Evolutionary conservation across 352 stramenopile genomes (phyloP).

Genomic region (Thalassiosira livingstoniorum): DNA sequence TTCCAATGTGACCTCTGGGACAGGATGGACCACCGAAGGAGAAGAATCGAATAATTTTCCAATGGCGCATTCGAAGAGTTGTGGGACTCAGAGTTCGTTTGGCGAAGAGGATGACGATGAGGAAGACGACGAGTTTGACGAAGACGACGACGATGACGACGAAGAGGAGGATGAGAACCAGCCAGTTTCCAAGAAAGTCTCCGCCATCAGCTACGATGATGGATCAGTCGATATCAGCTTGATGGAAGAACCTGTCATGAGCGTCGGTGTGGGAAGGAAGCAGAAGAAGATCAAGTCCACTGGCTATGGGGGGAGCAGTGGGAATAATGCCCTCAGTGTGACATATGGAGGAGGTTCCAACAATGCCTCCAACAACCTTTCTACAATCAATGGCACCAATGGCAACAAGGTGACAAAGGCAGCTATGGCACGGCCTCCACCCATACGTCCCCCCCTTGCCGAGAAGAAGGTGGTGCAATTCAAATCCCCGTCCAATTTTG

Average conservation of each 20-base stretch:
- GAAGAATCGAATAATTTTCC: slow-evolving; percentile 14
- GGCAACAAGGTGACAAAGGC: neutral
- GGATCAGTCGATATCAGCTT: slow-evolving; percentile 13
- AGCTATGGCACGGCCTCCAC: slow-evolving; percentile 4
- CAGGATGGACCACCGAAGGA: slow-evolving; percentile 5
- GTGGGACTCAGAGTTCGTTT: neutral
- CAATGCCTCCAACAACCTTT: no score
- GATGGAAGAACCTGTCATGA: no score
- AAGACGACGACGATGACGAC: neutral
- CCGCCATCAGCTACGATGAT: slow-evolving; percentile 15
- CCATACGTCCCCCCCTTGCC: neutral
- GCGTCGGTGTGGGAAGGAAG: neutral
- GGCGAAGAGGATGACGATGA: neutral
- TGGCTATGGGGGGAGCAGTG: no score
- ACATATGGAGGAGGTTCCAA: no score
- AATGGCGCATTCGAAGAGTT: slow-evolving; percentile 9
- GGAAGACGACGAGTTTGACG: slow-evolving; percentile 1
- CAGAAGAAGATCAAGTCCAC: neutral
- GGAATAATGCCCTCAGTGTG: no score
- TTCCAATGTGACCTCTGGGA: no score
- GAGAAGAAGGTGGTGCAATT: slow-evolving; percentile 15
- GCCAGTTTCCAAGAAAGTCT: neutral
- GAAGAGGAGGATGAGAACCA: neutral
- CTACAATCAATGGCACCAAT: neutral
- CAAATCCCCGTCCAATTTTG: neutral